Percentiles rank a stretch among this genome's conserved stretches.
phyloP scores from a whole-genome alignment of 1,284 basidiomycete genomes.

The Moesziomyces aphidis region DNA sequence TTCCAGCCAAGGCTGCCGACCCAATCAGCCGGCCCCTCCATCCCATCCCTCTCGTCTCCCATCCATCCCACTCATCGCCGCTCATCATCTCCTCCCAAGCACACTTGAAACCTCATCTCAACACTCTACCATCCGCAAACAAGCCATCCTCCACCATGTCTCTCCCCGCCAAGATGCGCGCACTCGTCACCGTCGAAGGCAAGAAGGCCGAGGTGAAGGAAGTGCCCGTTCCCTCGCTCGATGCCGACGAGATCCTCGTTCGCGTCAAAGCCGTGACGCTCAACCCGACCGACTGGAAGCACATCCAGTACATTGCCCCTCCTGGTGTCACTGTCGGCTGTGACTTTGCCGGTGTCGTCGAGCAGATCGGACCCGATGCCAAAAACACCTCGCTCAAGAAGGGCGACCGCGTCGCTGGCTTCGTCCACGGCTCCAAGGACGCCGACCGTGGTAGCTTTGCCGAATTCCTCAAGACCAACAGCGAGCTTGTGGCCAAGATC shows the following conservation, averaged over 20 bases:
- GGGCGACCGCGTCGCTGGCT: conserved; percentile 74
- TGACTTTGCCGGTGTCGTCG: conserved; percentile 75
- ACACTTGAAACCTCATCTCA: not conserved
- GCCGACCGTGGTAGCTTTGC: conserved; percentile 66
- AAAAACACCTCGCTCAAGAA: conserved; percentile 69
- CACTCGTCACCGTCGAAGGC: conserved; percentile 50
- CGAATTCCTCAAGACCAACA: conserved; percentile 65
- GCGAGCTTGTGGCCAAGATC: conserved; percentile 50
- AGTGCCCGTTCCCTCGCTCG: conserved; percentile 54
- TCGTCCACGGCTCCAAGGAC: conserved; percentile 70
- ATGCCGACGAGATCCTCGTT: conserved; percentile 51
- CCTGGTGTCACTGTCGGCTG: conserved; percentile 71
- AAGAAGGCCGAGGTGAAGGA: conserved; percentile 48
- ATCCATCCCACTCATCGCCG: too few species aligned
- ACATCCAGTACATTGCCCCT: conserved; percentile 67
- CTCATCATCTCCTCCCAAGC: too few species aligned
- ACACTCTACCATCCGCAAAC: not conserved
- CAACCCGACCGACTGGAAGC: conserved; percentile 67
- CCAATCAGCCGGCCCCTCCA: too few species aligned
- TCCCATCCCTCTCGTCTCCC: too few species aligned
- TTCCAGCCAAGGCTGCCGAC: too few species aligned
- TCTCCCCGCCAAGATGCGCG: conserved; percentile 46
- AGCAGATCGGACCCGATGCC: conserved; percentile 69
- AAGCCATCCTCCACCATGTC: conserved; percentile 13
- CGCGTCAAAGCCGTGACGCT: conserved; percentile 53